These are phyloP conservation scores for Trichoderma gamsii DNA, from an alignment of 495 filamentous ascomycete species.

Conservation along the genomic window DNA sequence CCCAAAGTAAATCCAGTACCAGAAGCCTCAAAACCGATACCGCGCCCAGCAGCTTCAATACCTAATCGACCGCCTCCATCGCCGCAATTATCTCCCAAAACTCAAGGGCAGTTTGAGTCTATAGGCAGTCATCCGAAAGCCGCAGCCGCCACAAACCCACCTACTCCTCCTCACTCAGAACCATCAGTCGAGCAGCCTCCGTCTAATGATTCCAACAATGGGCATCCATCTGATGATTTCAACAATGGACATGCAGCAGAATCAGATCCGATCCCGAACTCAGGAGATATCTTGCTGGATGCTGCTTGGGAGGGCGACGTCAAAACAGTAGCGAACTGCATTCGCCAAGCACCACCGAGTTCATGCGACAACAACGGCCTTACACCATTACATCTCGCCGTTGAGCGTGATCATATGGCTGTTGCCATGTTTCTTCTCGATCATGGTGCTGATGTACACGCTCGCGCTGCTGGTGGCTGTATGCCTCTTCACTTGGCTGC, in stretches of 20 bases:
- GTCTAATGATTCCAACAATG: not conserved
- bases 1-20: not conserved
- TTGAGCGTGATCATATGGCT: slow-evolving; percentile 31
- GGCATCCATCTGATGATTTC: not conserved
- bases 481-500: slow-evolving; percentile 32
- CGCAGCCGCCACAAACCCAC: not conserved
- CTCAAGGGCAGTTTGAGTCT: not conserved
- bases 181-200: slow-evolving; percentile 2
- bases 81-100: not conserved
- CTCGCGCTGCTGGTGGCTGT: slow-evolving; percentile 20
- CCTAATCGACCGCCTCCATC: not conserved
- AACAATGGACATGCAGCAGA: not conserved
- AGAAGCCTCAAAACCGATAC: not conserved
- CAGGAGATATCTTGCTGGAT: slow-evolving; percentile 11
- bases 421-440: slow-evolving; percentile 36
- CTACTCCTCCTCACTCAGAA: slow-evolving; percentile 1
- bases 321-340: not conserved
- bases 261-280: not conserved
- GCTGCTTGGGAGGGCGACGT: slow-evolving; percentile 16
- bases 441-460: slow-evolving; percentile 31
- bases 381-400: slow-evolving; percentile 37
- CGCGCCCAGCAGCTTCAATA: not conserved
- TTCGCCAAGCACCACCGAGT: slow-evolving; percentile 5
- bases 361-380: slow-evolving; percentile 12
- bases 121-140: not conserved